Conservation (phyloP, 2,329 filamentous ascomycete genomes). For the Hypoxylon sp. region DNA sequence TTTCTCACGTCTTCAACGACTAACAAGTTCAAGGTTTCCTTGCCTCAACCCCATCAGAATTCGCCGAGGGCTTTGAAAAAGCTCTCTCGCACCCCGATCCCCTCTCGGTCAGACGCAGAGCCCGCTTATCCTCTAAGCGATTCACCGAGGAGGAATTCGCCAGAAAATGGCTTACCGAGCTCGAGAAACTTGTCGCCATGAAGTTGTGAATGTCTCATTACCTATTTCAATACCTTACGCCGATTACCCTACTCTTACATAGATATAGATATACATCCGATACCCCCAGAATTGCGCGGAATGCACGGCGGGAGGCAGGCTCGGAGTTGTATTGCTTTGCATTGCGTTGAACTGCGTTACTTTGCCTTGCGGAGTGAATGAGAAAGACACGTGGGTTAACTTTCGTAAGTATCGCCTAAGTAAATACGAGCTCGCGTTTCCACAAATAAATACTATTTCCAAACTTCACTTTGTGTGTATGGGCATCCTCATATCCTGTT, state of each 20-base stretch:
- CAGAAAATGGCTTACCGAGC: conserved; percentile 80
- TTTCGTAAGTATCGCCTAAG: not conserved
- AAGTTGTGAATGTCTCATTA: conserved; percentile 38
- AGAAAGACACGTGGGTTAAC: not conserved
- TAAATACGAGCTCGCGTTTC: conserved; percentile 8
- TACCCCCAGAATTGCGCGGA: conserved; percentile 40
- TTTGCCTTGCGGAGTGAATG: conserved; percentile 2
- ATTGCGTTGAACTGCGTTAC: conserved; percentile 15
- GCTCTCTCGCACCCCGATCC: conserved; percentile 81
- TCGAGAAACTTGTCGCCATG: conserved; percentile 77
- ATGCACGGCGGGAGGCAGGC: conserved; percentile 33
- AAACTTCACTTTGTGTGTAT: not conserved
- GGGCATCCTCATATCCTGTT: not conserved
- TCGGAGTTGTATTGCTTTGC: conserved; percentile 38
- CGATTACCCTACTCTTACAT: conserved; percentile 21
- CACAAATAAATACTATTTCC: conserved; percentile 9
- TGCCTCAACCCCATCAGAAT: conserved; percentile 82
- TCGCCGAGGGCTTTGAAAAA: conserved; percentile 83
- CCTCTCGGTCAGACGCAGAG: conserved; percentile 80
- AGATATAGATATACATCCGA: conserved; percentile 40
- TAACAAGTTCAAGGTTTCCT: conserved; percentile 77
- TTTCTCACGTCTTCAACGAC: conserved; percentile 12
- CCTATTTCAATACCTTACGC: not conserved
- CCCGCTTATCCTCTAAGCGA: conserved; percentile 81
- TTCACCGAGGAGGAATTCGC: conserved; percentile 93